A percentile compares a stretch with the other conserved stretches of the same genome.
Conservation (phyloP, 345 rosid species). For the Eucalyptus viminalis region DNA sequence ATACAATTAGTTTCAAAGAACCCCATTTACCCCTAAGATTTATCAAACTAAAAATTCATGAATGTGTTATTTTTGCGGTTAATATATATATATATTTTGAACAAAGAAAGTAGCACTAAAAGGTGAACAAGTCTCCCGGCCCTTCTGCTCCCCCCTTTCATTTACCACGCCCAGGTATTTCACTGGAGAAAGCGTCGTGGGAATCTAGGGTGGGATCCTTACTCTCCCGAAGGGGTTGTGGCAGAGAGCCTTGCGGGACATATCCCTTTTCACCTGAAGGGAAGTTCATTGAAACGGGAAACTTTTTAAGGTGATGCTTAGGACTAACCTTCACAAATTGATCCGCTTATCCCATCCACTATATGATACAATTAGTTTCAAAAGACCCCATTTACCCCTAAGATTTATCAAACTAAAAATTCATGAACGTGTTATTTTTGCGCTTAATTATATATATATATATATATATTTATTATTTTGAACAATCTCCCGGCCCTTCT, state of each 20-base stretch:
- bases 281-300: no score
- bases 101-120: neutral
- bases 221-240: no score
- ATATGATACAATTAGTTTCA: neutral
- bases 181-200: no score
- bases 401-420: neutral
- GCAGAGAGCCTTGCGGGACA: no score
- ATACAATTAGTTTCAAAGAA: neutral
- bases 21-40: neutral
- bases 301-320: no score
- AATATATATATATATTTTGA: neutral
- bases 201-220: no score
- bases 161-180: no score
- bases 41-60: neutral
- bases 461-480: neutral
- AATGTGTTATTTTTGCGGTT: neutral
- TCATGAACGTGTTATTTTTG: neutral
- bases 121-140: neutral
- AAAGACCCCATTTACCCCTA: neutral
- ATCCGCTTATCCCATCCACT: neutral
- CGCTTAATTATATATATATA: neutral
- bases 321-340: neutral
- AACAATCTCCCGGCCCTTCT: neutral
- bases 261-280: no score
- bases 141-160: no score